Evolutionary conservation across 805 yeast species (phyloP).

Genomic region (Candida golubevii): DNA sequence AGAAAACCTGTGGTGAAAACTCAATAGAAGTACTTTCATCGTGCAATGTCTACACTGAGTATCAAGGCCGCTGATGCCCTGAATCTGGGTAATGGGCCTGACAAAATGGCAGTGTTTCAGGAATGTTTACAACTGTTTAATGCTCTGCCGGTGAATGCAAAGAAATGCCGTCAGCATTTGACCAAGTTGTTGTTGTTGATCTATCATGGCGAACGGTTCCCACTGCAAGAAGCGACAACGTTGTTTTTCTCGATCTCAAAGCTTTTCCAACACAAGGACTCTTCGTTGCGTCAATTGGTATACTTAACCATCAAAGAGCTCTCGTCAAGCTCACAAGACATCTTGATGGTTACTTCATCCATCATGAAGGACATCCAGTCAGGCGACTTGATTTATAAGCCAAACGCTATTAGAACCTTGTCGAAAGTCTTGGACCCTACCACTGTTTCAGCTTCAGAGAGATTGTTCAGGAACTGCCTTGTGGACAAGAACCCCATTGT

Average conservation of each 20-base stretch:
- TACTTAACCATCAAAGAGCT: constrained; percentile 92
- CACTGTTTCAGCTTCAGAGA: constrained; percentile 89
- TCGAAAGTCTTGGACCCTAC: constrained; percentile 84
- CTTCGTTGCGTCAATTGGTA: constrained; percentile 85
- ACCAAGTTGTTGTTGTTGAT: constrained; percentile 79
- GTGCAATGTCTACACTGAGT: constrained; percentile 69
- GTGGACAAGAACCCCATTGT: constrained; percentile 86
- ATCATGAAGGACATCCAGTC: constrained; percentile 97
- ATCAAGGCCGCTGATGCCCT: constrained; percentile 81
- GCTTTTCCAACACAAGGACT: constrained; percentile 87
- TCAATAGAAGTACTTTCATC: constrained; percentile 2
- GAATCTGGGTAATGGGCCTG: constrained; percentile 61
- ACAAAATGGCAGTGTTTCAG: constrained; percentile 96
- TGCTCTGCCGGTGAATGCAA: constrained; percentile 84
- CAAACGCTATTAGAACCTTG: constrained; percentile 91
- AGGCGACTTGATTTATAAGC: constrained; percentile 80
- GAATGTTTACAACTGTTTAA: constrained; percentile 92
- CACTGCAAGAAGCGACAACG: constrained; percentile 84
- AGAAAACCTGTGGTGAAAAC: constrained; percentile 8
- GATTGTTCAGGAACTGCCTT: constrained; percentile 86
- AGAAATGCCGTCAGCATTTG: constrained; percentile 76
- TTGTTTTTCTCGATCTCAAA: constrained; percentile 92
- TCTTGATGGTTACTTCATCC: constrained; percentile 95
- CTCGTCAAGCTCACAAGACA: constrained; percentile 79
- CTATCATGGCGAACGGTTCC: constrained; percentile 83